Conservation (phyloP, 164 flowering plant species). For the Paratinospora sagittata region DNA sequence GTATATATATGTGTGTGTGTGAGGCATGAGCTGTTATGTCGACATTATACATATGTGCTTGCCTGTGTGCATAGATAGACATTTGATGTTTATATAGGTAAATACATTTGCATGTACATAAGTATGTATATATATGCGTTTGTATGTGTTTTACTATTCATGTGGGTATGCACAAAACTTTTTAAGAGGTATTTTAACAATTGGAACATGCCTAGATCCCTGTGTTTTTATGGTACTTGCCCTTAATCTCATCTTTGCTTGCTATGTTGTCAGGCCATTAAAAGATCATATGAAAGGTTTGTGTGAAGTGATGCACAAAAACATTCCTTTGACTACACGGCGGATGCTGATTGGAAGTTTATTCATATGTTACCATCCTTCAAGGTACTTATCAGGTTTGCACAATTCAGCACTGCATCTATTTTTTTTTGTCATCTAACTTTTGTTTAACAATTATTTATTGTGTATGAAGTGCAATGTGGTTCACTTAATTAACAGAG, state of each 20-base stretch:
- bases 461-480: not conserved
- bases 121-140: not conserved
- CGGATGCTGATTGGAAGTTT: constrained; percentile 46
- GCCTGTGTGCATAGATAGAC: not conserved
- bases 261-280: constrained; percentile 19
- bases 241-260: constrained; percentile 1
- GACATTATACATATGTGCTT: not conserved
- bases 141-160: not conserved
- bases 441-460: not conserved
- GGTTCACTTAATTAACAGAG: not conserved
- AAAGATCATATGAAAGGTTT: constrained; percentile 26
- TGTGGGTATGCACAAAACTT: not conserved
- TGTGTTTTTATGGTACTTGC: not conserved
- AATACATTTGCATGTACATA: not conserved
- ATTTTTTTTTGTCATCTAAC: not conserved
- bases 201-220: no score
- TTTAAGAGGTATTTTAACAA: no score
- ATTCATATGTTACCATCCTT: constrained; percentile 38
- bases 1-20: not conserved
- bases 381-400: constrained; percentile 92
- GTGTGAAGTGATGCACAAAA: constrained; percentile 20
- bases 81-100: no score
- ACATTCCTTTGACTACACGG: constrained; percentile 38
- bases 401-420: constrained; percentile 23
- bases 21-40: not conserved